A percentile compares a stretch with the other conserved stretches of the same genome.
Conservation (phyloP, 352 stramenopile species). For the Globisporangium iwayamae region DNA sequence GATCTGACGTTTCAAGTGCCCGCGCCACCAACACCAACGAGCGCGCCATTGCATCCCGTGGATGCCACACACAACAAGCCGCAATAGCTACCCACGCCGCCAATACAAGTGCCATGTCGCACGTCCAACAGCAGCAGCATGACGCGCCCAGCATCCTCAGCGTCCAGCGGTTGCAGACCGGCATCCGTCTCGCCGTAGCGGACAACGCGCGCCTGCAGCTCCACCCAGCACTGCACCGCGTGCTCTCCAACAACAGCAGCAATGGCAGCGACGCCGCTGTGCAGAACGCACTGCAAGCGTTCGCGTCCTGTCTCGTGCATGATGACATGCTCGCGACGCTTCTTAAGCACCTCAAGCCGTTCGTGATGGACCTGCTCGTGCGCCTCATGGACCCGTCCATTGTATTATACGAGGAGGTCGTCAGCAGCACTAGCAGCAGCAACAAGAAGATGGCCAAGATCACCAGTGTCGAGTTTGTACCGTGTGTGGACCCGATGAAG, state of each 20-base stretch:
- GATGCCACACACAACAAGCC: slow-evolving; percentile 1
- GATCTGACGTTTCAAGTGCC: slow-evolving; percentile 17
- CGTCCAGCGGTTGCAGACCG: slow-evolving; percentile 23
- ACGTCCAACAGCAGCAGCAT: slow-evolving; percentile 3
- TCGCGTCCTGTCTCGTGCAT: slow-evolving; percentile 54
- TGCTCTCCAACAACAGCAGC: slow-evolving; percentile 13
- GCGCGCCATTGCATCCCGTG: slow-evolving; percentile 4
- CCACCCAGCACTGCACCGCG: slow-evolving; percentile 41
- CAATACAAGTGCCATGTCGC: slow-evolving; percentile 6
- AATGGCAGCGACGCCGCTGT: slow-evolving; percentile 19
- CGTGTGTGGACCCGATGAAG: slow-evolving; percentile 47
- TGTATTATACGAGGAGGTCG: slow-evolving; percentile 39
- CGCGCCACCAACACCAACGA: slow-evolving; percentile 3
- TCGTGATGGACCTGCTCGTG: slow-evolving; percentile 64
- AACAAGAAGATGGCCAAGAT: not conserved
- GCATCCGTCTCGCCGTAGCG: slow-evolving; percentile 21
- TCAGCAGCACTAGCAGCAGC: not conserved
- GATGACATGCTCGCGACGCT: slow-evolving; percentile 40
- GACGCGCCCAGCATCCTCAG: slow-evolving; percentile 26
- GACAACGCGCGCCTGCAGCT: slow-evolving; percentile 20
- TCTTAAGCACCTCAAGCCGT: slow-evolving; percentile 63
- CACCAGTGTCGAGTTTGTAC: slow-evolving; percentile 5
- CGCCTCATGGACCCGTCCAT: slow-evolving; percentile 53
- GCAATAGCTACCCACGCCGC: not conserved
- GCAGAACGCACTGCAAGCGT: slow-evolving; percentile 39